Percentiles rank a stretch among this genome's conserved stretches.
These are phyloP conservation scores for Alternaria incomplexa DNA, from an alignment of 2,329 filamentous ascomycete genomes.

Conservation along the genomic window DNA sequence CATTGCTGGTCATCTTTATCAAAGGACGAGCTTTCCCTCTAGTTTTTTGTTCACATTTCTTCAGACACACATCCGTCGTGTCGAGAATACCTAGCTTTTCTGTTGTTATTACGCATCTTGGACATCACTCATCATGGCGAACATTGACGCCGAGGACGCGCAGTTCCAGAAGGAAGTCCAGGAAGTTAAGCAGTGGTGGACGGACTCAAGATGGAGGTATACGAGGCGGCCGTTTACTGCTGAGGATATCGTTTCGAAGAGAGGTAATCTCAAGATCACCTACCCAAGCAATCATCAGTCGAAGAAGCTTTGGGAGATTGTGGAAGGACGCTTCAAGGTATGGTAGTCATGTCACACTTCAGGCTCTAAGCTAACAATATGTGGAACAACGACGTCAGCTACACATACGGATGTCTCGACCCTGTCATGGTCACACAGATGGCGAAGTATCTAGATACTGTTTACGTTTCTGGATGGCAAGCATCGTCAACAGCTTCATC, in stretches of 20 bases:
- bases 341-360: background rate
- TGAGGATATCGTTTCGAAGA: constrained; percentile 95
- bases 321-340: constrained; percentile 87
- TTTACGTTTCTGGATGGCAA: constrained; percentile 99
- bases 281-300: constrained; percentile 88
- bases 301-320: constrained; percentile 93
- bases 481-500: constrained; percentile 94
- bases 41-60: background rate
- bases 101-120: background rate
- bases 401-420: constrained; percentile 96
- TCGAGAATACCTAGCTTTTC: background rate
- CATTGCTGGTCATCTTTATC: constrained; percentile 22
- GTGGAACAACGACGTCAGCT: constrained; percentile 83
- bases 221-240: constrained; percentile 93
- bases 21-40: constrained; percentile 3
- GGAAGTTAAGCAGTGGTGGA: constrained; percentile 94
- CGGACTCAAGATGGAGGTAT: constrained; percentile 86
- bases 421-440: constrained; percentile 99
- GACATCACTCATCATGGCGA: constrained; percentile 26
- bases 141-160: constrained; percentile 70
- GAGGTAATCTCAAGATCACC: constrained; percentile 86
- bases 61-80: background rate
- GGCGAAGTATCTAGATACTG: constrained; percentile 97
- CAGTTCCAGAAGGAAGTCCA: constrained; percentile 82
- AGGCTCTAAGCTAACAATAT: constrained; percentile 18